phyloP scores from a whole-genome alignment of 75 land plant genomes.

The Cryptomeria japonica region DNA sequence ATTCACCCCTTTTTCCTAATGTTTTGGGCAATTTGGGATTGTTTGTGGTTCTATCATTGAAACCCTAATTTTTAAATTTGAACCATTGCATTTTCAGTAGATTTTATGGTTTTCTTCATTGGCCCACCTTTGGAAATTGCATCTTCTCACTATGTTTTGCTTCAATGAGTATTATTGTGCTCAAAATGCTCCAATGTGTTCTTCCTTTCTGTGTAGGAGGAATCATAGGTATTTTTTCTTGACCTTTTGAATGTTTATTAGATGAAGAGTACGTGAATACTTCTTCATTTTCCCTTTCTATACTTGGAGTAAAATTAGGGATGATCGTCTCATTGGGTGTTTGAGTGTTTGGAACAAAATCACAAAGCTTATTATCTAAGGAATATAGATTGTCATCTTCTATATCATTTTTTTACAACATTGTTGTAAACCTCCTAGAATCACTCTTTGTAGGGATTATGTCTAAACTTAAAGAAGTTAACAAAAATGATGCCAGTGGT shows the following conservation, averaged over 20 bases:
- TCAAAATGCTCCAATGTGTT: not conserved
- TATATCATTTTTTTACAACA: not conserved
- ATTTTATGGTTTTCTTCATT: too few relatives aligned
- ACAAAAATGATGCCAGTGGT: too few relatives aligned
- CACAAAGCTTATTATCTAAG: not conserved
- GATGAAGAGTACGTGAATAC: not conserved
- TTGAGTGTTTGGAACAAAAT: not conserved
- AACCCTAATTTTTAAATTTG: too few relatives aligned
- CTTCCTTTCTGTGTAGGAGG: not conserved
- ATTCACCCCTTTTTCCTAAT: too few relatives aligned
- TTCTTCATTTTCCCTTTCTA: not conserved
- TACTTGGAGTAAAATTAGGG: not conserved
- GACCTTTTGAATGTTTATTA: not conserved
- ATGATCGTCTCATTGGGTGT: not conserved
- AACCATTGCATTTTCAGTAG: too few relatives aligned
- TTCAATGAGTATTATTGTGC: not conserved
- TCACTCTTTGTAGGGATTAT: not conserved
- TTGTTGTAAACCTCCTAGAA: not conserved
- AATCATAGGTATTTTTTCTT: not conserved
- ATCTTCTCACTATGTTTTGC: not conserved
- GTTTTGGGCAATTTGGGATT: too few relatives aligned
- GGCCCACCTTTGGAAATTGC: too few relatives aligned
- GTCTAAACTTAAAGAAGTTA: too few relatives aligned
- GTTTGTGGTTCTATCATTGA: too few relatives aligned
- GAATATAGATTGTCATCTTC: not conserved